Evolutionary conservation across 2,329 filamentous ascomycete genomes (phyloP).

Genomic region (Penicillium rolfsii): DNA sequence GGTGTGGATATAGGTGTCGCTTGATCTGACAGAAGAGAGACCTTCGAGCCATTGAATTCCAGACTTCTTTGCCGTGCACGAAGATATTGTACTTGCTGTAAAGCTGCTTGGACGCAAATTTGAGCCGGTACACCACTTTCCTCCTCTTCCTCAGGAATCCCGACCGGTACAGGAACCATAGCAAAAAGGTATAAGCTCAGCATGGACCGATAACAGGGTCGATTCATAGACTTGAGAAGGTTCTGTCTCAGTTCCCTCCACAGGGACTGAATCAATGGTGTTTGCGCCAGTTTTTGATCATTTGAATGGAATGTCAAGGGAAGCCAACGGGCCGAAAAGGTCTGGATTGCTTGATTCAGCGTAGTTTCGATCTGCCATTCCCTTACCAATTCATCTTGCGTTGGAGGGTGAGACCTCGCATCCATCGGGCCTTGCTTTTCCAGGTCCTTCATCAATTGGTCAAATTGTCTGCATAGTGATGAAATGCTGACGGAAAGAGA

Average conservation of each 20-base stretch:
- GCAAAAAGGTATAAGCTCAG: constrained; percentile 47
- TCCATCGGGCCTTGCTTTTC: constrained; percentile 22
- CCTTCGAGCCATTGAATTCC: constrained; percentile 48
- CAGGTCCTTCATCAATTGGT: constrained; percentile 42
- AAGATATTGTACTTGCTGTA: constrained; percentile 48
- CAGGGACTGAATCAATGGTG: constrained; percentile 29
- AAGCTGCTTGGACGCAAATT: constrained; percentile 46
- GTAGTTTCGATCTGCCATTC: constrained; percentile 33
- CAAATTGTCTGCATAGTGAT: constrained; percentile 31
- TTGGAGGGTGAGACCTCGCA: constrained; percentile 6
- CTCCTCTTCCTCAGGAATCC: constrained; percentile 49
- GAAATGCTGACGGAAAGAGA: constrained; percentile 26
- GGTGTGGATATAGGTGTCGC: constrained; percentile 29
- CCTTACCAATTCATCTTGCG: constrained; percentile 12
- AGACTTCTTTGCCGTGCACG: constrained; percentile 46
- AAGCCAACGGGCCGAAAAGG: constrained; percentile 37
- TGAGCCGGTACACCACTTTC: constrained; percentile 46
- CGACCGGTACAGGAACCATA: constrained; percentile 46
- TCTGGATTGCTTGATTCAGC: constrained; percentile 29
- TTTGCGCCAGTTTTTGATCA: constrained; percentile 10
- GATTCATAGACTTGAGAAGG: constrained; percentile 48
- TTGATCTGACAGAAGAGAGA: constrained; percentile 33
- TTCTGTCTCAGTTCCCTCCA: constrained; percentile 46
- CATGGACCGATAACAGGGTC: constrained; percentile 48
- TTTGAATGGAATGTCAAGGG: constrained; percentile 22